Percentiles rank a stretch among this genome's conserved stretches.
phyloP scores from a whole-genome alignment of 2,329 filamentous ascomycete species.

The Ophiocordyceps unilateralis region DNA sequence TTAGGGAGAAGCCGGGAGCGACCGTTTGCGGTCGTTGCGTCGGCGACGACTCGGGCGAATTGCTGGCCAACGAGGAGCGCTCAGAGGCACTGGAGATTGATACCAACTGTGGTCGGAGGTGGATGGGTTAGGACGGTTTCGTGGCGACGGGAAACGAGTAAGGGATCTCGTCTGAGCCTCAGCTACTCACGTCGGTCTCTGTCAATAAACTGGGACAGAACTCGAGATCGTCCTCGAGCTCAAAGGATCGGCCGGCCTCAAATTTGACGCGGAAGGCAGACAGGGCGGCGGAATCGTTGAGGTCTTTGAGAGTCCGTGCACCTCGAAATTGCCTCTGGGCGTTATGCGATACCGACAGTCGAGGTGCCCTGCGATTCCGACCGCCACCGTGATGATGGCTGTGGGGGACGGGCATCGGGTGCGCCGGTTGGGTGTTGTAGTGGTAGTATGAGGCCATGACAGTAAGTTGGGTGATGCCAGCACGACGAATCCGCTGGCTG shows the following conservation, averaged over 20 bases:
- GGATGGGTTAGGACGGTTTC: slow-evolving; percentile 16
- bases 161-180: slow-evolving; percentile 3
- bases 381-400: slow-evolving; percentile 54
- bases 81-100: slow-evolving; percentile 90
- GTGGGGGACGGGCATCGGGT: slow-evolving; percentile 45
- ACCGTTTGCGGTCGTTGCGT: slow-evolving; percentile 73
- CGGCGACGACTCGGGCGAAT: slow-evolving; percentile 81
- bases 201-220: slow-evolving; percentile 89
- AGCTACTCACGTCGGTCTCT: slow-evolving; percentile 67
- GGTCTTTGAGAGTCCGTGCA: slow-evolving; percentile 72
- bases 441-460: slow-evolving; percentile 48
- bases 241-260: slow-evolving; percentile 83
- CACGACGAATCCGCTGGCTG: slow-evolving; percentile 1
- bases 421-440: slow-evolving; percentile 41
- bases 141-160: slow-evolving; percentile 1
- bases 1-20: slow-evolving; percentile 59
- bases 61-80: slow-evolving; percentile 85
- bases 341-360: slow-evolving; percentile 66
- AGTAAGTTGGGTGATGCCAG: slow-evolving; percentile 2
- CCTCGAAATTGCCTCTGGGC: slow-evolving; percentile 74
- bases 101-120: slow-evolving; percentile 44
- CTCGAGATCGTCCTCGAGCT: slow-evolving; percentile 88
- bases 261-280: slow-evolving; percentile 72
- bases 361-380: slow-evolving; percentile 69
- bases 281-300: slow-evolving; percentile 60